A percentile compares a stretch with the other conserved stretches of the same genome.
These are phyloP conservation scores for Fusarium beomiforme DNA, from an alignment of 2,329 filamentous ascomycete species.

Conservation along the genomic window DNA sequence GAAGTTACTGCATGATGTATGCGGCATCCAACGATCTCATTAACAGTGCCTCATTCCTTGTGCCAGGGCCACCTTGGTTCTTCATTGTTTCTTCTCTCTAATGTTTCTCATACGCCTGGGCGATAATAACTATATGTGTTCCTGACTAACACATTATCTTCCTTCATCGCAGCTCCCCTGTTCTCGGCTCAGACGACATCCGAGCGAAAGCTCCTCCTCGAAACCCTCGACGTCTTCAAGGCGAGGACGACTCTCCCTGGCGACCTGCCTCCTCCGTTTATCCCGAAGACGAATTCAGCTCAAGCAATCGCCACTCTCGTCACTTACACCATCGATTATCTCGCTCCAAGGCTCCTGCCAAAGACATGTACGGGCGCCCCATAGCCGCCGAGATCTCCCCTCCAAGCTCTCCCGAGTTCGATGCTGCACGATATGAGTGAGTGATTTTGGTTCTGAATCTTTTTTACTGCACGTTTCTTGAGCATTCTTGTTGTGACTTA, in stretches of 20 bases:
- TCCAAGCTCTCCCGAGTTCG: conserved; percentile 65
- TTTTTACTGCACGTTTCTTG: conserved; percentile 20
- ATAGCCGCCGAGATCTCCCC: conserved; percentile 63
- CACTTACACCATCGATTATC: conserved; percentile 47
- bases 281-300: conserved; percentile 36
- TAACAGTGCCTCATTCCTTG: conserved; percentile 10
- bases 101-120: not conserved
- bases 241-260: conserved; percentile 42
- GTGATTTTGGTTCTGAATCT: conserved; percentile 40
- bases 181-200: conserved; percentile 34
- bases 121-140: not conserved
- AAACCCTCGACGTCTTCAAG: conserved; percentile 48
- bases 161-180: conserved; percentile 37
- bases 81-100: not conserved
- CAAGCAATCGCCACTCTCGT: conserved; percentile 27
- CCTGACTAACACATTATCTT: conserved; percentile 32
- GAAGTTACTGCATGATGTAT: not conserved
- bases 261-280: conserved; percentile 68
- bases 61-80: too few relatives aligned
- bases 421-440: conserved; percentile 53
- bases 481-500: conserved; percentile 9
- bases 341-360: conserved; percentile 44
- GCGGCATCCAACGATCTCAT: not conserved
- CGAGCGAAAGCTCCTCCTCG: conserved; percentile 43
- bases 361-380: conserved; percentile 42